Evolutionary conservation across 2,329 filamentous ascomycete genomes (phyloP), one percentile per base, ranked within the genome.

Genomic region (Penicillium occitanis): DNA sequence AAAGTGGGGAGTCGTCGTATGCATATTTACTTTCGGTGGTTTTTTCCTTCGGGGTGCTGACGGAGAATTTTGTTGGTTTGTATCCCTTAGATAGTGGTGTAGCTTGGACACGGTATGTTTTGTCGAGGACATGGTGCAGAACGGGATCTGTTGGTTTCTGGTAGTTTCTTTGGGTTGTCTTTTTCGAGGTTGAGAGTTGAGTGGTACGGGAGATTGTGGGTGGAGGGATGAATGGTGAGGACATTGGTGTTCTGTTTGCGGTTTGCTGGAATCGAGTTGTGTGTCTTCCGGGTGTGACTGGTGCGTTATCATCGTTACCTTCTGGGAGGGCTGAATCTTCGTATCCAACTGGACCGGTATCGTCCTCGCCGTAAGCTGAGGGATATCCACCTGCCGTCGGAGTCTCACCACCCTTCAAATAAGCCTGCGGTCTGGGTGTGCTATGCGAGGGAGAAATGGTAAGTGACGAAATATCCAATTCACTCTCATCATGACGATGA

Each of bases 31-130:
- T 69, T 3, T 72, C 69, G 8, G 33, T 14, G 7, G 73, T 35
- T 4, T 71, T 71, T 2, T 67, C 63, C 28, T 77, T 75, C 1
- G 76, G 77, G 0, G 66, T 67, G 0, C 22, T 78, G 40, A 73
- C 67, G 25, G 69, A 71, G 71, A 75, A 76, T 66, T 75, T 76
- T 67, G 76, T 71, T 14, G 66, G 62, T 62, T 65, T 64, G 58
- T 61, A 67, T 66, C 82, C 80, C 48, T 80, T 81, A 10, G 88
- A 90, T 70, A 95, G 89, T 0, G 95, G 95, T 10, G 95, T 99
- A 5, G 94, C 92, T 78, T 96, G 92, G 28, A 99, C 85, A 37
- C 94, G 91, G 81, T 96, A 99, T 66, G 91, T 97, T 79, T 96
- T 97, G 82, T 98, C 93, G 5, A 96, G 87, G n/a, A 98, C 85